A percentile compares a stretch with the other conserved stretches of the same genome.
phyloP scores from a whole-genome alignment of 257 asterid species.

The Apocynum venetum region DNA sequence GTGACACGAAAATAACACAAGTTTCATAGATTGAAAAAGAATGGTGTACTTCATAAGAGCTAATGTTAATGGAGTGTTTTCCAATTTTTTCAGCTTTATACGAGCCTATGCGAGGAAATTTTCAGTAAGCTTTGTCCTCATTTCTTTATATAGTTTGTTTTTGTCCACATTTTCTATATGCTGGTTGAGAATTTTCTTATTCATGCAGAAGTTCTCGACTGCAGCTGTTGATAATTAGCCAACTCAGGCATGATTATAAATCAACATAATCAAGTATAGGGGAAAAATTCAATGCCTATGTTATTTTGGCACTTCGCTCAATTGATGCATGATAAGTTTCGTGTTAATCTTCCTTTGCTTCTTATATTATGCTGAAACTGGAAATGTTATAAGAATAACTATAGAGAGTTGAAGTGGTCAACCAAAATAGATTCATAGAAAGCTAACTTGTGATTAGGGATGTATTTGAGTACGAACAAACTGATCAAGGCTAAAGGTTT shows the following conservation, averaged over 20 bases:
- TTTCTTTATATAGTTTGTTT: not conserved
- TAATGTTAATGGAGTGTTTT: not conserved
- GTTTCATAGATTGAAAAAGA: not conserved
- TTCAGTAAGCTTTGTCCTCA: not conserved
- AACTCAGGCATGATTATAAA: not conserved
- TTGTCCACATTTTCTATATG: not conserved
- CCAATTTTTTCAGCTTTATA: not conserved
- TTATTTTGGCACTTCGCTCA: not conserved
- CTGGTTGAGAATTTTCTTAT: not conserved
- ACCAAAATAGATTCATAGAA: slow-evolving; percentile 68
- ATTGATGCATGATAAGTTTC: not conserved
- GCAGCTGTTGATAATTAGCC: not conserved
- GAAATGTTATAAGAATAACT: slow-evolving; percentile 80
- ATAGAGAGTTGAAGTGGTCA: slow-evolving; percentile 92
- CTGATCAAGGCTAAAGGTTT: too few species aligned
- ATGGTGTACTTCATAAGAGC: too few species aligned
- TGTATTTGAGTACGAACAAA: too few species aligned
- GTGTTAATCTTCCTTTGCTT: not conserved
- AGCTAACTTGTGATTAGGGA: slow-evolving; percentile 12
- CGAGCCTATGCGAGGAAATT: not conserved
- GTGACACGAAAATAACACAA: not conserved
- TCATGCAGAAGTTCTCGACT: not conserved
- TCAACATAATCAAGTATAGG: not conserved
- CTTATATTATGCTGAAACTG: slow-evolving; percentile 55
- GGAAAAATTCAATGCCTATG: not conserved